phyloP scores from a whole-genome alignment of 2,329 filamentous ascomycete genomes.

The Zarea fungicola region DNA sequence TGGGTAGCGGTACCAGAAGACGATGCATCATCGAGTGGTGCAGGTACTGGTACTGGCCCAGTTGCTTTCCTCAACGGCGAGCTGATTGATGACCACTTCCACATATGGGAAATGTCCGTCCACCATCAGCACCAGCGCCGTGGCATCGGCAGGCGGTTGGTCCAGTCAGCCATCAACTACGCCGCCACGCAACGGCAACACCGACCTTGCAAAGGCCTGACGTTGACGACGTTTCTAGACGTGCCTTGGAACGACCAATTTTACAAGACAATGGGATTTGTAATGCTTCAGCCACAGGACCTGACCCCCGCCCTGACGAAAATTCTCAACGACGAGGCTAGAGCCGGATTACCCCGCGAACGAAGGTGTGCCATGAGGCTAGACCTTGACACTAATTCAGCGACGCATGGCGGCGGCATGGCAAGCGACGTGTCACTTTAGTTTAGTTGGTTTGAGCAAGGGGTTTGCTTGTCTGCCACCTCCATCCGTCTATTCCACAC shows the following conservation, averaged over 20 bases:
- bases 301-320: neutral
- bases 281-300: neutral
- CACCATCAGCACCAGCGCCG: slow-evolving; percentile 6
- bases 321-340: neutral
- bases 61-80: slow-evolving; percentile 16
- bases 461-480: too few relatives aligned
- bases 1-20: slow-evolving; percentile 11
- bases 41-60: neutral
- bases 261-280: slow-evolving; percentile 11
- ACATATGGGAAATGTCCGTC: slow-evolving; percentile 17
- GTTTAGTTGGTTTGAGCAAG: too few relatives aligned
- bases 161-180: slow-evolving; percentile 6
- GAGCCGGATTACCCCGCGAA: slow-evolving; percentile 4
- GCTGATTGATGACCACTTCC: slow-evolving; percentile 8
- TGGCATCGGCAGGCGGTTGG: slow-evolving; percentile 12
- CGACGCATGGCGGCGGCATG: neutral
- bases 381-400: neutral
- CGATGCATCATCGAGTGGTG: neutral
- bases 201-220: neutral
- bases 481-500: too few relatives aligned
- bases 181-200: too few relatives aligned
- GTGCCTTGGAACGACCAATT: slow-evolving; percentile 16
- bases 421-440: neutral
- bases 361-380: slow-evolving; percentile 9
- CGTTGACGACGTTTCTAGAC: slow-evolving; percentile 14